Conservation (phyloP, 352 stramenopile species). For the Pythium grandisporangium region DNA sequence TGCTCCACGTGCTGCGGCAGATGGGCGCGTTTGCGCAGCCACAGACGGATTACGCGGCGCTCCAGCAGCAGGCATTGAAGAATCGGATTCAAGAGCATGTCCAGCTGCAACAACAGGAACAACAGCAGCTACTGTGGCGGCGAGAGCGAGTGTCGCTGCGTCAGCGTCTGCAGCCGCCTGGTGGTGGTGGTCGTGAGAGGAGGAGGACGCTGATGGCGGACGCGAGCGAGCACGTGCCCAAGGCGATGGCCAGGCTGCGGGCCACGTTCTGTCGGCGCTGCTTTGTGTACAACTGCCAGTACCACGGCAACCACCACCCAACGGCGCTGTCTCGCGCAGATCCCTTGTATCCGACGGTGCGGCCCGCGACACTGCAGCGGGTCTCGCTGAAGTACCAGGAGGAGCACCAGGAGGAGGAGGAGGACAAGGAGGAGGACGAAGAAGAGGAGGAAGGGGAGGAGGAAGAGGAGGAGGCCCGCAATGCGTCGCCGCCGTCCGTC, state of each 20-base stretch:
- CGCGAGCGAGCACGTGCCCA: no score
- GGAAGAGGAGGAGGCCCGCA: neutral
- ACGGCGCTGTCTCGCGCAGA: conserved; percentile 31
- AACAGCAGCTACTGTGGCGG: no score
- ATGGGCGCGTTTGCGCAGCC: conserved; percentile 40
- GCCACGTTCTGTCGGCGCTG: conserved; percentile 71
- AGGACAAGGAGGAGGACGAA: neutral
- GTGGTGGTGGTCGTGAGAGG: no score
- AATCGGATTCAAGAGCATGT: no score
- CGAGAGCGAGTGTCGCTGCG: no score
- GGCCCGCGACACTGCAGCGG: no score
- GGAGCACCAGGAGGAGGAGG: conserved; percentile 5
- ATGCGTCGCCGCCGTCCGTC: neutral
- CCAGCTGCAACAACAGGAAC: no score
- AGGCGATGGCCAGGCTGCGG: conserved; percentile 32
- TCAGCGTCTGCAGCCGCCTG: no score
- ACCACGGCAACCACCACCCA: conserved; percentile 54
- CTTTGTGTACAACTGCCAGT: conserved; percentile 63
- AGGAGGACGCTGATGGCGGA: no score
- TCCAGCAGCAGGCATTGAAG: conserved; percentile 30
- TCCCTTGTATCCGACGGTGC: conserved; percentile 52
- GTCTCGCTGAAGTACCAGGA: conserved; percentile 26
- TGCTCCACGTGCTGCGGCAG: conserved; percentile 41
- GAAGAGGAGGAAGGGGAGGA: neutral
- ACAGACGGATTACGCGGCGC: conserved; percentile 40